phyloP scores from a whole-genome alignment of 768 basidiomycete species.

The Lyophyllum shimeji region DNA sequence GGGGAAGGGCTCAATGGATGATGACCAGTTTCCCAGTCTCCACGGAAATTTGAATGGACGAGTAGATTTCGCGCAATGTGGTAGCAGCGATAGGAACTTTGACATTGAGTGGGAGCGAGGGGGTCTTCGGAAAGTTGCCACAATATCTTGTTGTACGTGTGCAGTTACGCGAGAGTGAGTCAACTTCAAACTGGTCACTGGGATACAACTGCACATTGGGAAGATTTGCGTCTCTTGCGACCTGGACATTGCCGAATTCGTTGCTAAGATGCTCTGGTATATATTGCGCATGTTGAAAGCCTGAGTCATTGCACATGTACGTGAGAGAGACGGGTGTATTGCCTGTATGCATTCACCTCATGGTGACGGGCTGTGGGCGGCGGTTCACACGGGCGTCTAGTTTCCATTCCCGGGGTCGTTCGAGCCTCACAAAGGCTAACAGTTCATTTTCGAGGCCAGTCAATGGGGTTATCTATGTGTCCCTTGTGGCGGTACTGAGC shows the following conservation, averaged over 20 bases:
- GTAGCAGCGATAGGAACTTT: background rate
- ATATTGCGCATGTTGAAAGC: no score
- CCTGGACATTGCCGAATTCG: background rate
- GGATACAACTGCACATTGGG: background rate
- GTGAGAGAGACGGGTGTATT: no score
- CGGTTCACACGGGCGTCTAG: background rate
- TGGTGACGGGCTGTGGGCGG: no score
- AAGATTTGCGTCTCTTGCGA: background rate
- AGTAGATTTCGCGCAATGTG: background rate
- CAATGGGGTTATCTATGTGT: background rate
- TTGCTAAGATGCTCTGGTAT: no score
- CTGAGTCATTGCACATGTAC: background rate
- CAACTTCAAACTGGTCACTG: background rate
- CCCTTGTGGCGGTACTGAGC: slow-evolving; percentile 7
- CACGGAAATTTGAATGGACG: background rate
- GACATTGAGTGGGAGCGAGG: background rate
- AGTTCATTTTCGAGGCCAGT: background rate
- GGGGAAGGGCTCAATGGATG: background rate
- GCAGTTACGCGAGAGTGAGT: background rate
- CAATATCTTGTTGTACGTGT: background rate
- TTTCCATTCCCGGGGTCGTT: background rate
- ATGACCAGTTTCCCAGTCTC: background rate
- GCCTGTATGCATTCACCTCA: no score
- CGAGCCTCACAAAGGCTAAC: background rate
- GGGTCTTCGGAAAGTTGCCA: background rate